Evolutionary conservation across 345 rosid genomes (phyloP), one percentile per base, ranked within the genome.

Genomic region (Rhodomyrtus tomentosa): DNA sequence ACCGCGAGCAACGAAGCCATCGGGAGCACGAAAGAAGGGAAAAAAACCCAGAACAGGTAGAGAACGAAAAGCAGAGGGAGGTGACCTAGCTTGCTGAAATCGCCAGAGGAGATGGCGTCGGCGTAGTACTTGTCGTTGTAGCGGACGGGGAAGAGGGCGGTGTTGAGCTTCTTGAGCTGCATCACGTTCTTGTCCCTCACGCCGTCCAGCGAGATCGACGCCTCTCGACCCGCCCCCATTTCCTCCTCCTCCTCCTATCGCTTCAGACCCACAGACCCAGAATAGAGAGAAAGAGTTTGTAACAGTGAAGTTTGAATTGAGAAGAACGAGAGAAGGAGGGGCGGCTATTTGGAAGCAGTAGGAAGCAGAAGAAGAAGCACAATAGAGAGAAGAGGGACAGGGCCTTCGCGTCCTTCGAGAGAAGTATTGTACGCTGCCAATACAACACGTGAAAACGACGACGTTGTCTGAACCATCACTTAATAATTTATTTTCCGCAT

Each of bases 161-260:
- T 90, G 88, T 97, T 97, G 90, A 97, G 98, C 88, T 95, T 97
- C 96, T 92, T 95, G 18, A 96, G 95, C 93, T 94, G 98, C 99
- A 95, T 97, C 93, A 93, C 81, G 91, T 94, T 97, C 94, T 97
- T 97, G 94, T 97, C 99, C 84, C 99, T 93, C 85, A 97, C 98
- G 40, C 90, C 98, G 84, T 97, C 99, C 29, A 97, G 90, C 68
- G 98, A 97, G 89, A 96, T 88, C 50, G 94, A 87, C 84, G 90
- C 91, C 83, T 90, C 98, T 49, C 98, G 90, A 51, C 98, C 98
- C 68, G 90, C 92, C 81, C 95, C 98, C 99, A 97, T 97, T 29
- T 80, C 50, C 55, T 52, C 82, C 32, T n/a, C 51, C 82, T 45
- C 82, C 36, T 48, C 54, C 38, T 16, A 18, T 36, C 76, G 45